These are phyloP conservation scores for Podospora anserina DNA, from an alignment of 495 filamentous ascomycete genomes.

Conservation along the genomic window DNA sequence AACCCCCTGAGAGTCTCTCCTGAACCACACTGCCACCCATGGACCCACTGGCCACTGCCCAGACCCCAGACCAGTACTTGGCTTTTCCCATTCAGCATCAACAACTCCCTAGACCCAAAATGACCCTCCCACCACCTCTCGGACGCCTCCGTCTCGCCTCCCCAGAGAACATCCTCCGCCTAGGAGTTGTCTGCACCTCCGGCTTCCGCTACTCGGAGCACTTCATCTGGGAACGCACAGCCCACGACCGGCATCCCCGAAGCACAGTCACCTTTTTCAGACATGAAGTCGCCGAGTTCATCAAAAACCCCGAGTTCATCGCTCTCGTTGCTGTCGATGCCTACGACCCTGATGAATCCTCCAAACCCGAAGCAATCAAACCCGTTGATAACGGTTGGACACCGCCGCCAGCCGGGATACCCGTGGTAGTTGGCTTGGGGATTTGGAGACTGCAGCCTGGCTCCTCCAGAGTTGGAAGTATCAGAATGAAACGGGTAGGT, in stretches of 20 bases:
- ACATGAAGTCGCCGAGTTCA: neutral
- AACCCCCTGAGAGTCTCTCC: no score
- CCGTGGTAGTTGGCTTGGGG: neutral
- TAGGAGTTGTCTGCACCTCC: neutral
- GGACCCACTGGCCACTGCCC: neutral
- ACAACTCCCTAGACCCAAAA: neutral
- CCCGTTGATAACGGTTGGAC: neutral
- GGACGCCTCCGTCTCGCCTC: neutral
- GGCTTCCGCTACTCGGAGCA: constrained; percentile 1
- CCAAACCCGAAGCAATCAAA: neutral
- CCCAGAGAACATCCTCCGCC: neutral
- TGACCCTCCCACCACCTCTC: neutral
- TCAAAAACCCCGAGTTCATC: neutral
- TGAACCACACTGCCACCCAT: no score
- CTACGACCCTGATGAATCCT: neutral
- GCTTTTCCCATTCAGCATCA: neutral
- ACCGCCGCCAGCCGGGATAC: neutral
- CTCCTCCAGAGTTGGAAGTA: neutral
- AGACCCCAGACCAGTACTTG: no score
- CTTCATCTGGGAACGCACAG: constrained; percentile 4
- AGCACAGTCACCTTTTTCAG: neutral
- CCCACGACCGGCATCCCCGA: neutral
- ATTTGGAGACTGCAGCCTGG: constrained; percentile 3
- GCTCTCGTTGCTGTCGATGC: constrained; percentile 1
- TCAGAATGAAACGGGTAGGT: neutral